Evolutionary conservation across 164 flowering plant genomes (phyloP).

Genomic region (Kingdonia uniflora): DNA sequence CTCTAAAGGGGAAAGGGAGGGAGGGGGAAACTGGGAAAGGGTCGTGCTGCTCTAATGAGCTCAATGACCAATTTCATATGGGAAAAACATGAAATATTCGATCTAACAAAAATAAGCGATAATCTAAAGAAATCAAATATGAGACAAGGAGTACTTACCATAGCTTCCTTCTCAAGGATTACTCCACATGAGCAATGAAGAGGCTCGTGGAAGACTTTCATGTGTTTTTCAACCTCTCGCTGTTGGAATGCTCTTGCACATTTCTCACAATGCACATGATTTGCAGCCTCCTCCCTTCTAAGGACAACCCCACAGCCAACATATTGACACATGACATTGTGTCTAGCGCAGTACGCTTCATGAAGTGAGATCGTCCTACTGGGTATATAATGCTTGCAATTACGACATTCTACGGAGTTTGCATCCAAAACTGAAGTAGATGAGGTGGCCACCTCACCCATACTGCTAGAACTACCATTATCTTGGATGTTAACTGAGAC

Average conservation of each 20-base stretch:
- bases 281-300: constrained; percentile 55
- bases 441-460: constrained; percentile 42
- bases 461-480: constrained; percentile 13
- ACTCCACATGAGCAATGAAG: constrained; percentile 74
- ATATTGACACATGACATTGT: constrained; percentile 64
- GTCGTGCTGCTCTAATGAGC: too few species aligned
- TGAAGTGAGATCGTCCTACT: constrained; percentile 69
- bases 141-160: constrained; percentile 43
- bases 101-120: neutral
- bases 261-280: constrained; percentile 74
- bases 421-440: constrained; percentile 35
- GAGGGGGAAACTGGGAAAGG: too few species aligned
- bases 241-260: constrained; percentile 70
- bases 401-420: constrained; percentile 64
- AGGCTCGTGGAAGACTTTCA: constrained; percentile 93
- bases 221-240: constrained; percentile 80
- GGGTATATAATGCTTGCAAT: constrained; percentile 75
- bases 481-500: constrained; percentile 45
- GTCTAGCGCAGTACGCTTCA: constrained; percentile 86
- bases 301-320: constrained; percentile 83
- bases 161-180: constrained; percentile 77
- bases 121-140: neutral
- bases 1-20: too few species aligned
- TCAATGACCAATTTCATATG: neutral
- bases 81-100: neutral